Evolutionary conservation across 148 eudicot genomes (phyloP), one percentile per base, ranked within the genome.

Genomic region (Dianthus caryophyllus): DNA sequence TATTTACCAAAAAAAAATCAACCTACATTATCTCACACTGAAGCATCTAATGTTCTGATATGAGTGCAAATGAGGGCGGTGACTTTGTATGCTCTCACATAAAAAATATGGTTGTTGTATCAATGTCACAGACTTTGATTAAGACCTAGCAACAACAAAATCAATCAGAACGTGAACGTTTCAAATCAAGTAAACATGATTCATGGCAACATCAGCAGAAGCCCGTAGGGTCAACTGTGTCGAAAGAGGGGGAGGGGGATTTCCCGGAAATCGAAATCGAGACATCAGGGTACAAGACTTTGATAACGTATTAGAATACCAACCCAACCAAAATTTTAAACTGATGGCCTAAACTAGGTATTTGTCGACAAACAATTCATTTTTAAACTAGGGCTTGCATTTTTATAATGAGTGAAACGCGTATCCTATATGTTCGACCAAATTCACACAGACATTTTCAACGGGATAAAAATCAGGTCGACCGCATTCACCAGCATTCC

Each of bases 361-460:
- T n/a, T n/a, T n/a, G n/a, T n/a, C n/a, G n/a, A n/a, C n/a, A n/a
- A n/a, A n/a, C n/a, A 56, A 27, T 30, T 13, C 50, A 12, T 43
- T 21, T 21, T 70, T 74, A 75, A 70, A 71, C 70, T 36, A 70
- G 70, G 47, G 57, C 44, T 65, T 21, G 65, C 74, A 74, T 65
- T 65, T 65, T 49, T 43, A 30, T 63, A 64, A 61, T 70, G 57
- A 74, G 78, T 70, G 71, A 75, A 75, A 71, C 58, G 65, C 70
- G 53, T 29, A 24, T 65, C 17, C 29, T 13, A 53, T 15, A 48
- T 60, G 3, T 47, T 53, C 29, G 18, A 52, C 31, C 48, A 38
- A 20, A 33, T 18, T 18, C 51, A 10, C 71, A 9, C 10, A 61
- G 18, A 61, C 48, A 61, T 14, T 55, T 26, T 56, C 3, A 33